Evolutionary conservation across 148 eudicot genomes (phyloP), one percentile per base, ranked within the genome.

Genomic region (Vaccinium macrocarpon): DNA sequence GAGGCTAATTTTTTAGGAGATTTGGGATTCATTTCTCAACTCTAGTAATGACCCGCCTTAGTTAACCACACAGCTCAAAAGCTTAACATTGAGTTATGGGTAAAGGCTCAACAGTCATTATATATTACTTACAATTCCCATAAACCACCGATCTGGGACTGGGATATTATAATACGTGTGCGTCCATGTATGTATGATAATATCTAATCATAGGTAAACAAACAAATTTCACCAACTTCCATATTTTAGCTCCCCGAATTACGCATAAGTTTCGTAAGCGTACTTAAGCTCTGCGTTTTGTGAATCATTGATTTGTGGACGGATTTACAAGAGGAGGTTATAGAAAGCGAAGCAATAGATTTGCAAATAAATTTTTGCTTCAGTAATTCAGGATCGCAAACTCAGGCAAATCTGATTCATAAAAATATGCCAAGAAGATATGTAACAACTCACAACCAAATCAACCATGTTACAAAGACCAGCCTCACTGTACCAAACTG

Each of bases 391-490:
- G 32, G 32, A 29, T 29, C 32, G 32, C 32, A 29, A 29, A 29
- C 11, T 61, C 23, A 21, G 25, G n/a, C 25, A 21, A 21, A 8
- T 4, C 5, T 8, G 27, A 21, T 61, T 61, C 25, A 61, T 61
- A 12, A 61, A 61, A 21, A 61, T 8, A 61, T 8, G 66, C 66
- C 66, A 61, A 61, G 66, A 23, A 21, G 25, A 21, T 1, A 61
- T 21, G 25, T 8, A 23, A 19, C 21, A 56, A n/a, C 64, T 57
- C 64, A 61, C 66, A 8, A 61, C 25, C 66, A 61, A 61, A 61
- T 61, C 71, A 64, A 64, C 70, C 70, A 62, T 64, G 71, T 64
- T 64, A 25, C 15, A 64, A 64, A 64, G 71, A 64, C 13, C 32
- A 3, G 71, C 71, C 32, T 64, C 71, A 9, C 70, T n/a, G 27